Base-by-base conservation (phyloP, 2,329 filamentous ascomycete species). In the Claviceps pazoutovae region DNA sequence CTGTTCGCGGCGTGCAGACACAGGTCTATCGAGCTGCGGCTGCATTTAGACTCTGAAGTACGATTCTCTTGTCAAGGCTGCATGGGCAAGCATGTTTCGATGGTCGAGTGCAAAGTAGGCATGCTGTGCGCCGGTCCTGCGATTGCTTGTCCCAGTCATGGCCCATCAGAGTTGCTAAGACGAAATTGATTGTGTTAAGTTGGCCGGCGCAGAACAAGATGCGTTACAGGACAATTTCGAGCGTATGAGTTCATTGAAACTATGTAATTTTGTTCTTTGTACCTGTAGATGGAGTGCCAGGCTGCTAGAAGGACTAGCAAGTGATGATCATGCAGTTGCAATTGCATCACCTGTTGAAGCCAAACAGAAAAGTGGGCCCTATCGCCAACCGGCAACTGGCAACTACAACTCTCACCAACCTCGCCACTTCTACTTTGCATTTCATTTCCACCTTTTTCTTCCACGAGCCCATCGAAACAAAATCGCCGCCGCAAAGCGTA, bases 341-440 rank as follows among this genome's bases (percentile, higher is more conserved):
- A 19, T 19, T 41, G 39, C 5, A 14, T 11, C 11, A 6, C 7
- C 4, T n/a, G 41, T 21, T 44, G 14, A 16, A 43, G 43, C 2
- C 23, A 21, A 26, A 21, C 48, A 23, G 17, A 53, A 53, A 48
- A 53, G 46, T 49, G 52, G 52, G 26, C 1, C 38, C 19, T 14
- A 9, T 23, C 34, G 19, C 6, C 16, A 16, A 21, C n/a, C 1
- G 19, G 23, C 19, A 13, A 21, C 42, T 26, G 16, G 30, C 30
- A 34, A 34, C 4, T 37, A 14, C 6, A n/a, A 21, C 30, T 23
- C 23, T 46, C 44, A 7, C 44, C 37, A 49, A 16, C 19, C 38
- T 53, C 41, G 46, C 52, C 48, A 46, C 52, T 42, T 26, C 36
- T 5, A 13, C 43, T n/a, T 9, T 39, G 13, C 16, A 42, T 19